Evolutionary conservation across 192 early-diverging fungal species (phyloP), one percentile per base, ranked within the genome.

Genomic region (Gonapodya prolifera): DNA sequence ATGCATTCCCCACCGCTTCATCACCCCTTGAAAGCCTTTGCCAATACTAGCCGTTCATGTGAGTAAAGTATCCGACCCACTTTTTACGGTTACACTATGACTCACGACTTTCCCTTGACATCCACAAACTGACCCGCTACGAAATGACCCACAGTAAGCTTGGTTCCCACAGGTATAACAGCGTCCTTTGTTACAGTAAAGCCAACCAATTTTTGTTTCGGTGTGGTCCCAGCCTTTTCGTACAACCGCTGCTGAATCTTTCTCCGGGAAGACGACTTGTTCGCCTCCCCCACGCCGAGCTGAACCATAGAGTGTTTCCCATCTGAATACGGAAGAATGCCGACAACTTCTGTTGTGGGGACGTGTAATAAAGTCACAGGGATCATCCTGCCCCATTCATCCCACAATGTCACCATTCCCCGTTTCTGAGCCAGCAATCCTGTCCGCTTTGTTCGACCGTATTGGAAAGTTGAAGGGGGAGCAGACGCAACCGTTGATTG

Each of bases 91-190:
- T 70, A 16, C 76, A 69, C 8, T 83, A 31, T 61, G 17, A 80
- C 89, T 83, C 85, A 90, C 91, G 91, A 88, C 75, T 91, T 91
- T 8, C 92, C 95, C 33, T 93, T 90, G 71, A 92, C 89, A 80
- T 99, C 97, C 8, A 99, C 94, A 85, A 87, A 95, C 84, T 97
- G 97, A 16, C 97, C 97, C n/a, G 93, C 87, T 33, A 96, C 88
- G 88, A 96, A 99, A 79, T 99, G 97, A 0, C 90, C 89, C 0
- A 95, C 94, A 17, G 82, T 88, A 45, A 99, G 80, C 69, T 86
- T 83, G 2, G 90, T 92, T 34, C 88, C 88, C 35, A 92, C 81
- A n/a, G 92, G 91, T 77, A 97, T 79, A 29, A 91, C 82, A 16
- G 97, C 97, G 80, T 99, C 94, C 0, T 89, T 81, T 13, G 94